Evolutionary conservation across 2,329 filamentous ascomycete genomes (phyloP), one percentile per base, ranked within the genome.

Genomic region (Penicillium paneum): DNA sequence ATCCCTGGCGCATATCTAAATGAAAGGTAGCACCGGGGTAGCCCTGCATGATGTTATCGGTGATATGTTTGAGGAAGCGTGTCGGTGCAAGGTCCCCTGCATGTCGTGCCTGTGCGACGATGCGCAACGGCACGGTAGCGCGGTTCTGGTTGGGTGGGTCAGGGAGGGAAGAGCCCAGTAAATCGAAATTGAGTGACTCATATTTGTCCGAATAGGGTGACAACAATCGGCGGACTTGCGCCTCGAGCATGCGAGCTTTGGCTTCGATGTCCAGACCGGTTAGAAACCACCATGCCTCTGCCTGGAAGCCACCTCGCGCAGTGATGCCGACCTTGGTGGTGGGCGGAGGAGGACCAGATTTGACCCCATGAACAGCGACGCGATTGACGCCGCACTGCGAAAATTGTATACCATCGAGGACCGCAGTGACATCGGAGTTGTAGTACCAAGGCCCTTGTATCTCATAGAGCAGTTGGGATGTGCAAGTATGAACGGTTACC

Each of bases 381-480:
- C 80, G 74, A 59, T 83, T 76, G 17, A 68, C 67, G 1, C 74
- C 76, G 5, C 79, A 54, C 49, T 84, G 76, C 43, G 81, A 76
- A 56, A 86, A 81, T 54, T 73, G 76, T 35, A 83, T 69, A n/a
- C 76, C 70, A 43, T 76, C 70, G 13, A 84, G 68, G 13, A 81
- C 62, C 0, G 81, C 81, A 0, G 78, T 82, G 29, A 83, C 81
- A 57, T 84, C 82, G 0, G 77, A 79, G 67, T 83, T 83, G 72
- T 76, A 81, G 64, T 84, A 84, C 73, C 76, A 78, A 0, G 78
- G 78, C 5, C 80, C 80, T 59, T 82, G 79, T 15, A 82, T 78
- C 64, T 82, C 80, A 61, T 82, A 83, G 2, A 83, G 61, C 3
- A 83, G 68, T 56, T 83, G 81, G 3, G 76, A 78, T 0, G 76